Evolutionary conservation across 1,139 yeast genomes (phyloP).

Genomic region (Sugiyamaella xylanicola): DNA sequence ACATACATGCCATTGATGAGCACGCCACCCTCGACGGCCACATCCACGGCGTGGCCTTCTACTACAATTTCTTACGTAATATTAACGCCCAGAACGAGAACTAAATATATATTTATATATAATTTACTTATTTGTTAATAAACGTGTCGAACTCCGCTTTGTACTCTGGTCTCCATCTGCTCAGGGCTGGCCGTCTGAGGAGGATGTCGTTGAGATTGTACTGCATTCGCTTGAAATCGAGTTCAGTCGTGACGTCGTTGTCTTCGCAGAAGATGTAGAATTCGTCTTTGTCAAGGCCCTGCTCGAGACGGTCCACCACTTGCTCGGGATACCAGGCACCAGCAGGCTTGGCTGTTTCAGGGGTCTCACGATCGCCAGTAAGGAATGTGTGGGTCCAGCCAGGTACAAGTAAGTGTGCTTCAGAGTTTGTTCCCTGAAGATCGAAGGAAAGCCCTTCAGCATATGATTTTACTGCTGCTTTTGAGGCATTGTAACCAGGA

Average conservation of each 20-base stretch:
- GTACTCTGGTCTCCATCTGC: constrained; percentile 37
- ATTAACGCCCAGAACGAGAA: constrained; percentile 11
- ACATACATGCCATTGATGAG: constrained; percentile 63
- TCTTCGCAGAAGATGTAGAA: constrained; percentile 38
- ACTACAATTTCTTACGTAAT: constrained; percentile 48
- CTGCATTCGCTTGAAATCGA: constrained; percentile 34
- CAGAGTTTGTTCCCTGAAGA: constrained; percentile 27
- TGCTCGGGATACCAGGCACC: constrained; percentile 39
- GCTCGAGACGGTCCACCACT: constrained; percentile 32
- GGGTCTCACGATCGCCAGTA: constrained; percentile 29
- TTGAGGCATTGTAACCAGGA: constrained; percentile 38
- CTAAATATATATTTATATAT: not conserved
- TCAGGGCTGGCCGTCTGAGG: constrained; percentile 33
- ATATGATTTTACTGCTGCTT: constrained; percentile 37
- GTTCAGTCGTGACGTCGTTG: constrained; percentile 33
- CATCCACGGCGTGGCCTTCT: constrained; percentile 59
- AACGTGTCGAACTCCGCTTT: constrained; percentile 28
- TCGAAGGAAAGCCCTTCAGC: constrained; percentile 37
- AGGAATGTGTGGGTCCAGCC: constrained; percentile 39
- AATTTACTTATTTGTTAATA: constrained; percentile 3
- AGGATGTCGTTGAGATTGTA: constrained; percentile 34
- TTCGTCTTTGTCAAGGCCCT: constrained; percentile 27
- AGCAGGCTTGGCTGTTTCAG: constrained; percentile 31
- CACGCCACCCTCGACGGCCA: constrained; percentile 55
- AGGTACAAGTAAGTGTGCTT: constrained; percentile 36